phyloP scores from a whole-genome alignment of 108 stramenopile genomes.

The Cylindrotheca fusiformis region DNA sequence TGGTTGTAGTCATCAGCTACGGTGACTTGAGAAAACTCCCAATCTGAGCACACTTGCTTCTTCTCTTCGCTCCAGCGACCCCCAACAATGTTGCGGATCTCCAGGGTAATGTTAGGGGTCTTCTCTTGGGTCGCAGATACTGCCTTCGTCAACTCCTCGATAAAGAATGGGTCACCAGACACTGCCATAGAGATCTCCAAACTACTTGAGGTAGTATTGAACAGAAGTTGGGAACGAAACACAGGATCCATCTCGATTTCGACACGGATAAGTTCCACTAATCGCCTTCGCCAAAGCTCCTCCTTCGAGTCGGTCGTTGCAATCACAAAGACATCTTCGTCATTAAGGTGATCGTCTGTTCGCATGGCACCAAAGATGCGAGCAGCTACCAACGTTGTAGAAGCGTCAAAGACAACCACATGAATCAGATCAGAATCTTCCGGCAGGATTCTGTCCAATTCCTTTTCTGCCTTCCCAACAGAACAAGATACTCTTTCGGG shows the following conservation, averaged over 20 bases:
- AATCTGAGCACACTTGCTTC: background rate
- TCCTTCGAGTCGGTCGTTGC: background rate
- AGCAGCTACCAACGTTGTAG: conserved; percentile 8
- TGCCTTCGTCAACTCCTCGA: conserved; percentile 1
- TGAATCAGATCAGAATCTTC: conserved; percentile 9
- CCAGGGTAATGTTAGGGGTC: background rate
- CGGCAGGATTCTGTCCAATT: background rate
- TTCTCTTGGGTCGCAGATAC: background rate
- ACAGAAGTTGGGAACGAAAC: conserved; percentile 8
- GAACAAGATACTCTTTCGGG: background rate
- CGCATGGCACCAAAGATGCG: conserved; percentile 28
- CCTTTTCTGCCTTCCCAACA: background rate
- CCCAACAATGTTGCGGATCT: conserved; percentile 3
- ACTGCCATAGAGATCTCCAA: conserved; percentile 1
- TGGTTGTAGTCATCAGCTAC: background rate
- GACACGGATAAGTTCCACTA: conserved; percentile 28
- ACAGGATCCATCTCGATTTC: conserved; percentile 26
- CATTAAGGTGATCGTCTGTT: background rate
- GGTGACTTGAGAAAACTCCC: background rate
- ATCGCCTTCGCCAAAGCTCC: conserved; percentile 15
- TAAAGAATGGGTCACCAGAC: background rate
- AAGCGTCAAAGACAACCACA: conserved; percentile 29
- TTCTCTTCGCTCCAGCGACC: background rate
- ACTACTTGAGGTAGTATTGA: background rate
- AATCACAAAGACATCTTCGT: conserved; percentile 6